Percentiles rank a stretch among this genome's conserved stretches.
Conservation (phyloP, 2,329 filamentous ascomycete species). For the Cladosporium sp. region DNA sequence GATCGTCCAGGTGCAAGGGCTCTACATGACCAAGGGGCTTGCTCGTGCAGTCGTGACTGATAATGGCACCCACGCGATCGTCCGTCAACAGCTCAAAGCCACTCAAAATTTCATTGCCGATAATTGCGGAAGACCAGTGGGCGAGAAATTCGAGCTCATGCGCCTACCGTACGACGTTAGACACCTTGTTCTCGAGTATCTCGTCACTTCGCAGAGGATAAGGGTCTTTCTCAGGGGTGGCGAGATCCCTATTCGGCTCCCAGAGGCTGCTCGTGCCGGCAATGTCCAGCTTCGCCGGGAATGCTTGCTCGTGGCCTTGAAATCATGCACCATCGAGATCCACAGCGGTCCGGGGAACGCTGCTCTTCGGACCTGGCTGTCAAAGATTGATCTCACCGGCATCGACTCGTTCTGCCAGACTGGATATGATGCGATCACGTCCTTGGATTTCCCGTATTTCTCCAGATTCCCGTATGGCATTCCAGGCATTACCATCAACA, state of each 20-base stretch:
- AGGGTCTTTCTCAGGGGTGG: neutral
- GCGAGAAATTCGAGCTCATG: neutral
- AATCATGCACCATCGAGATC: constrained; percentile 9
- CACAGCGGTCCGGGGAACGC: constrained; percentile 11
- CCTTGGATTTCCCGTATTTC: constrained; percentile 18
- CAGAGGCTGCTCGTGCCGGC: constrained; percentile 6
- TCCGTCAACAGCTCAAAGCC: constrained; percentile 1
- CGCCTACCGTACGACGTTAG: constrained; percentile 6
- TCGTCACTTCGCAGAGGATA: neutral
- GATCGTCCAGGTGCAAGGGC: neutral
- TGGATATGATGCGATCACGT: constrained; percentile 18
- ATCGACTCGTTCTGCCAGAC: constrained; percentile 7
- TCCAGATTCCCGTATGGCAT: constrained; percentile 7
- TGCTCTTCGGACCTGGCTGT: constrained; percentile 11
- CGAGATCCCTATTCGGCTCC: neutral
- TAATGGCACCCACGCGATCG: neutral
- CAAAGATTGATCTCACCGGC: neutral
- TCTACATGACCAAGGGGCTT: neutral
- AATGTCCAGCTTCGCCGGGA: constrained; percentile 7
- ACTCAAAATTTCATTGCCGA: neutral
- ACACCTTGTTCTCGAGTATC: constrained; percentile 5
- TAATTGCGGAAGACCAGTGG: neutral
- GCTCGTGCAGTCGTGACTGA: neutral
- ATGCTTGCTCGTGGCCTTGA: constrained; percentile 1
- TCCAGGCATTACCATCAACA: constrained; percentile 5